A percentile compares a stretch with the other conserved stretches of the same genome.
These are phyloP conservation scores for Fusarium haematococcum DNA, from an alignment of 2,329 filamentous ascomycete genomes.

Conservation along the genomic window DNA sequence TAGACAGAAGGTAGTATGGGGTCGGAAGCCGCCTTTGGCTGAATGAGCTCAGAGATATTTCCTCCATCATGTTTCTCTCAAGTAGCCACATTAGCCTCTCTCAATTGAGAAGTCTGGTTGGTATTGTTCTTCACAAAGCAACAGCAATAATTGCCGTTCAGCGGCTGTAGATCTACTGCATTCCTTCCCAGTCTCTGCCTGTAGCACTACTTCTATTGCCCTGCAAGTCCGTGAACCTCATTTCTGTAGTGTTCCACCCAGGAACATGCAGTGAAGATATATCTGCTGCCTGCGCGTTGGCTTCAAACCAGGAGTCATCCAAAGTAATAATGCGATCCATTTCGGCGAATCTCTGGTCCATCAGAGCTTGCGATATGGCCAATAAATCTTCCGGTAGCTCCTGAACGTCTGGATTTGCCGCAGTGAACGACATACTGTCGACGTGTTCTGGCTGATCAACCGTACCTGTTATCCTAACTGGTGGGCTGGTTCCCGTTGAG, in stretches of 20 bases:
- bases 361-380: constrained; percentile 1
- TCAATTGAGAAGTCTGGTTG: not conserved
- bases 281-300: not conserved
- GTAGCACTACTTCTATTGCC: not conserved
- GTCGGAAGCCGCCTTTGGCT: constrained; percentile 1
- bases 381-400: not conserved
- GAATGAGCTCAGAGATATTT: not conserved
- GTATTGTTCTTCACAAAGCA: not conserved
- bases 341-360: constrained; percentile 5
- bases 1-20: constrained; percentile 15
- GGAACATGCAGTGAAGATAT: not conserved
- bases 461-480: too few relatives aligned
- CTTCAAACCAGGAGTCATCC: not conserved
- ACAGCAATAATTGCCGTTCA: not conserved
- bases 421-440: not conserved
- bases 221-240: not conserved
- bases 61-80: not conserved
- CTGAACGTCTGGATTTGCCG: not conserved
- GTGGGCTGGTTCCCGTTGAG: not conserved
- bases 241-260: not conserved
- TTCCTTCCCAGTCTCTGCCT: not conserved
- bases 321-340: constrained; percentile 4
- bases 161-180: not conserved
- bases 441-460: not conserved
- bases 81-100: not conserved